phyloP scores from a whole-genome alignment of 1,284 basidiomycete genomes.

The Sanghuangporus baumii region DNA sequence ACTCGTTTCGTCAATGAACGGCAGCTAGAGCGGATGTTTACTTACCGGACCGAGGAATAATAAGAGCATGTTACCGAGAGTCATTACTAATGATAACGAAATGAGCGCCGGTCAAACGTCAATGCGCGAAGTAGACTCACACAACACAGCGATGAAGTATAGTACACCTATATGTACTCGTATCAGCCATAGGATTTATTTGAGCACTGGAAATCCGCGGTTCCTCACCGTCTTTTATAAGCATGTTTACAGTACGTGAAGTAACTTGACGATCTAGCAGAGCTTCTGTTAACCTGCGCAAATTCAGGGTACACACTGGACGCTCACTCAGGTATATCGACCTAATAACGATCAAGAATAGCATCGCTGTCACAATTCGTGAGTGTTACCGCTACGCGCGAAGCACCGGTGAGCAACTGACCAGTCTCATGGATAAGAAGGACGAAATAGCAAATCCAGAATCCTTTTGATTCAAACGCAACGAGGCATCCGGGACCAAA shows the following conservation, averaged over 20 bases:
- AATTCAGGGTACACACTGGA: not conserved
- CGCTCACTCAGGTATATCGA: not conserved
- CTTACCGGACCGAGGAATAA: slow-evolving; percentile 7
- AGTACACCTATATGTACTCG: not conserved
- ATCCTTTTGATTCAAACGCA: not conserved
- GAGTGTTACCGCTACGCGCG: not conserved
- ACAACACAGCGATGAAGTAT: not conserved
- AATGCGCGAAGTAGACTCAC: not conserved
- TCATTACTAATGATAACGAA: not conserved
- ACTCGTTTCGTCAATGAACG: not conserved
- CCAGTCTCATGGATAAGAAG: not conserved
- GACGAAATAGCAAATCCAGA: not conserved
- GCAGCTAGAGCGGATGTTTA: not conserved
- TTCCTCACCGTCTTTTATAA: not conserved
- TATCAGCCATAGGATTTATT: not conserved
- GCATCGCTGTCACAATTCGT: not conserved
- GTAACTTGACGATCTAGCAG: not conserved
- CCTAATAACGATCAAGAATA: not conserved
- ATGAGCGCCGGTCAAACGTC: too few species aligned
- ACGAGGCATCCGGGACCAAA: not conserved
- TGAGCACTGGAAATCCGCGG: not conserved
- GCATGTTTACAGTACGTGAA: not conserved
- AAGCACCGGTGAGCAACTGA: not conserved
- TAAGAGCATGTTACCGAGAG: slow-evolving; percentile 2
- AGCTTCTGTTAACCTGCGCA: not conserved